Conservation (phyloP, 305 asterid genomes). For the Plantago rigida region DNA sequence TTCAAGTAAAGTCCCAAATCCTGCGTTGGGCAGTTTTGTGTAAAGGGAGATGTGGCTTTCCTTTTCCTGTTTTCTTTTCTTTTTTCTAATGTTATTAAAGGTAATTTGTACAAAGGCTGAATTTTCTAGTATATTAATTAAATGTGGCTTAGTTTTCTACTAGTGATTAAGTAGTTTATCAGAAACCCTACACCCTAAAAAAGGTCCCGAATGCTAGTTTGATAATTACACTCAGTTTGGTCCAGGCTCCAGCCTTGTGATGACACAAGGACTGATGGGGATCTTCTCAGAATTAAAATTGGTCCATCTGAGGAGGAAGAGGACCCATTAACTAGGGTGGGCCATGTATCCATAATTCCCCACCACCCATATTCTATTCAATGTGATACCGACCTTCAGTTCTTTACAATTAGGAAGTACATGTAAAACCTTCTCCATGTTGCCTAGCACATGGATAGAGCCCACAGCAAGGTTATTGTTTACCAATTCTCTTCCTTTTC, state of each 20-base stretch:
- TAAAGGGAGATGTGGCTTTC: slow-evolving; percentile 55
- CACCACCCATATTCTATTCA: slow-evolving; percentile 50
- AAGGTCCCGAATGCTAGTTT: not conserved
- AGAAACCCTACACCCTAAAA: not conserved
- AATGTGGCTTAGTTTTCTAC: not conserved
- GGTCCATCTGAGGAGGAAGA: slow-evolving; percentile 42
- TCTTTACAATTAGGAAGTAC: slow-evolving; percentile 38
- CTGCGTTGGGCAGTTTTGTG: slow-evolving; percentile 41
- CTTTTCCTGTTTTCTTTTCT: slow-evolving; percentile 7
- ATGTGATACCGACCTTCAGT: slow-evolving; percentile 54
- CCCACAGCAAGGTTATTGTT: slow-evolving; percentile 23
- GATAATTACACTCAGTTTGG: slow-evolving; percentile 25
- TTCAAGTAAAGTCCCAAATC: slow-evolving; percentile 41
- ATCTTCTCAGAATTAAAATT: slow-evolving; percentile 31
- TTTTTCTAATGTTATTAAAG: slow-evolving; percentile 17
- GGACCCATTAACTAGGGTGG: slow-evolving; percentile 49
- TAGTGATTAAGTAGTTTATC: slow-evolving; percentile 1
- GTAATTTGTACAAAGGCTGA: slow-evolving; percentile 31
- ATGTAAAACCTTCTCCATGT: slow-evolving; percentile 38
- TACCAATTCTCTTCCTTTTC: not conserved
- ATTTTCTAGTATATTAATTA: slow-evolving; percentile 16
- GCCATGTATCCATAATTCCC: slow-evolving; percentile 50
- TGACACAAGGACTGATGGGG: slow-evolving; percentile 38
- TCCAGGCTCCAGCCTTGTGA: slow-evolving; percentile 34
- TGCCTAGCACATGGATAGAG: slow-evolving; percentile 53